These are phyloP conservation scores for Metschnikowia vanudenii DNA, from an alignment of 805 yeast species.

Conservation along the genomic window DNA sequence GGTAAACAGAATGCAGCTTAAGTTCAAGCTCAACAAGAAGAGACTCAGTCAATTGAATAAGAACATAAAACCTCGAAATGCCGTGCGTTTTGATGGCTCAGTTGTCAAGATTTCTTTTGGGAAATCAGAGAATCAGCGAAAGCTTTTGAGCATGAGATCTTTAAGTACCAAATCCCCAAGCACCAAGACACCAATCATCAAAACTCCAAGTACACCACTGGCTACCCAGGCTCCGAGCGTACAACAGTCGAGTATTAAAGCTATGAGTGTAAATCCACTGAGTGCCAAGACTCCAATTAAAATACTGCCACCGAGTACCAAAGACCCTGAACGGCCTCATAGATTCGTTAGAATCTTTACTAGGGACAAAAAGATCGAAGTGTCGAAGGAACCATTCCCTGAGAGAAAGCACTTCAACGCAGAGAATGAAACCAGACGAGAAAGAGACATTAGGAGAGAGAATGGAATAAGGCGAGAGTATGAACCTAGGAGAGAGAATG, in stretches of 20 bases:
- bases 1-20: conserved; percentile 7
- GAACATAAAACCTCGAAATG: neutral
- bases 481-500: no score
- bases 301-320: no score
- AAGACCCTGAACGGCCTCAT: neutral
- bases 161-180: no score
- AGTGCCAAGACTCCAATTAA: no score
- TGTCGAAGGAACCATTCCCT: conserved; percentile 4
- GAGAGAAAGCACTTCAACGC: neutral
- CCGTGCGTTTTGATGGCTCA: conserved; percentile 1
- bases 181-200: no score
- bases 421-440: neutral
- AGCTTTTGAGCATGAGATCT: neutral
- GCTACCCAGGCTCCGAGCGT: no score
- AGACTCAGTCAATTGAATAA: conserved; percentile 11
- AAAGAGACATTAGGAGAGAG: neutral
- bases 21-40: conserved; percentile 15
- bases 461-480: no score
- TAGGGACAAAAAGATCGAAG: conserved; percentile 3
- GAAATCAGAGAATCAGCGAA: neutral
- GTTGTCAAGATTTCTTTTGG: conserved; percentile 1
- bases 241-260: no score
- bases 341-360: conserved; percentile 7
- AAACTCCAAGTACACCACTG: no score
- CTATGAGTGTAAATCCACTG: no score